phyloP scores from a whole-genome alignment of 2,329 filamentous ascomycete genomes.

The Ascomycota sp. region DNA sequence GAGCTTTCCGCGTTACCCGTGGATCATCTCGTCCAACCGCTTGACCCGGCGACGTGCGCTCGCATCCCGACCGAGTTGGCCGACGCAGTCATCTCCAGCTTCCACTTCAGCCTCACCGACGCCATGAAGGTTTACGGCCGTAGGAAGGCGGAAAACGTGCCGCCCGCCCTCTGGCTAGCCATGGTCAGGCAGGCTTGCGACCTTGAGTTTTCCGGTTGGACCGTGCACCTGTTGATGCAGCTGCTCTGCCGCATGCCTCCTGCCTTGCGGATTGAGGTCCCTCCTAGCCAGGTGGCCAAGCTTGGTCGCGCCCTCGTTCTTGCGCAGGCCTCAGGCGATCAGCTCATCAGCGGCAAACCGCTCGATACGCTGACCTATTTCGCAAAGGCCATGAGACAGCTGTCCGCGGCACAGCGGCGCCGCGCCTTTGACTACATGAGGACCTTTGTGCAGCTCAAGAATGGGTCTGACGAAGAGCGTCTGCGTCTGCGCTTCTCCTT shows the following conservation, averaged over 20 bases:
- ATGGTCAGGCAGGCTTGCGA: conserved; percentile 3
- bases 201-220: conserved; percentile 2
- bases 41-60: conserved; percentile 4
- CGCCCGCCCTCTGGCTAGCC: conserved; percentile 5
- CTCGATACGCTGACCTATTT: conserved; percentile 1
- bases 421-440: conserved; percentile 3
- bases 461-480: conserved; percentile 1
- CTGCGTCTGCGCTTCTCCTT: conserved; percentile 5
- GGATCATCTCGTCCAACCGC: conserved; percentile 4
- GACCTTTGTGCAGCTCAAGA: conserved; percentile 3
- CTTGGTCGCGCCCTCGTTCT: conserved; percentile 3
- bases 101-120: conserved; percentile 5
- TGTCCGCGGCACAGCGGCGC: conserved; percentile 2
- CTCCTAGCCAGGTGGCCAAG: conserved; percentile 2
- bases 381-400: conserved; percentile 2
- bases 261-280: conserved; percentile 3
- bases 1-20: conserved; percentile 3
- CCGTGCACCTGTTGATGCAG: conserved; percentile 5
- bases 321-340: conserved; percentile 3
- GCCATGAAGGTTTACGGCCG: conserved; percentile 5
- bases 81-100: conserved; percentile 4
- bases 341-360: background rate
- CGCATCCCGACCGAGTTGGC: conserved; percentile 3
- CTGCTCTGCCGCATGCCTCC: conserved; percentile 5
- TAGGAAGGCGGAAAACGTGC: too few species aligned